Percentiles rank a stretch among this genome's conserved stretches.
Conservation (phyloP, 768 basidiomycete genomes). For the Lentinula guzmanii region DNA sequence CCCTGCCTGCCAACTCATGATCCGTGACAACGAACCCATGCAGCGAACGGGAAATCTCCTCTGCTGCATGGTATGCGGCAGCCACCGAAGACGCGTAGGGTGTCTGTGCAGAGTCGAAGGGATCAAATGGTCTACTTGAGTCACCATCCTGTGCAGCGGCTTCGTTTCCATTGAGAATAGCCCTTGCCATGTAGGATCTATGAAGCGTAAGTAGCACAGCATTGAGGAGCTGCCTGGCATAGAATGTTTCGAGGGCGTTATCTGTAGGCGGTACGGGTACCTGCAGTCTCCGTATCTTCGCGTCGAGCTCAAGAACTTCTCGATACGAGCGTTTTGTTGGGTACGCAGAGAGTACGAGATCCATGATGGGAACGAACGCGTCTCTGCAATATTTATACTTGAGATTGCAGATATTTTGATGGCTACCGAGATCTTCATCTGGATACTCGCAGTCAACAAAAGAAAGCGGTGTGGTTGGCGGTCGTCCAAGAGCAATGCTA, state of each 20-base stretch:
- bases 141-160: background rate
- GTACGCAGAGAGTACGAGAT: background rate
- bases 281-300: background rate
- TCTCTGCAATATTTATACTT: slow-evolving; percentile 1
- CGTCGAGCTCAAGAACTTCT: slow-evolving; percentile 1
- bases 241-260: background rate
- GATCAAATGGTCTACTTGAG: background rate
- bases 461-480: background rate
- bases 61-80: background rate
- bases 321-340: background rate
- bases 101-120: background rate
- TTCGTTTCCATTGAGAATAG: background rate
- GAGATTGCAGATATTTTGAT: background rate
- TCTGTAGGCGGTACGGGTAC: background rate
- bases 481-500: slow-evolving; percentile 4
- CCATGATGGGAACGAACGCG: slow-evolving; percentile 3
- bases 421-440: background rate
- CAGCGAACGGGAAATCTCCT: background rate
- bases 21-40: background rate
- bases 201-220: background rate
- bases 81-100: slow-evolving; percentile 1
- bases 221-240: background rate
- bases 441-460: slow-evolving; percentile 6
- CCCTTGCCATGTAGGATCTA: slow-evolving; percentile 1
- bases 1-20: background rate